Evolutionary conservation across 805 yeast species (phyloP), one percentile per base, ranked within the genome.

Genomic region (Groenewaldozyma tartarivorans): DNA sequence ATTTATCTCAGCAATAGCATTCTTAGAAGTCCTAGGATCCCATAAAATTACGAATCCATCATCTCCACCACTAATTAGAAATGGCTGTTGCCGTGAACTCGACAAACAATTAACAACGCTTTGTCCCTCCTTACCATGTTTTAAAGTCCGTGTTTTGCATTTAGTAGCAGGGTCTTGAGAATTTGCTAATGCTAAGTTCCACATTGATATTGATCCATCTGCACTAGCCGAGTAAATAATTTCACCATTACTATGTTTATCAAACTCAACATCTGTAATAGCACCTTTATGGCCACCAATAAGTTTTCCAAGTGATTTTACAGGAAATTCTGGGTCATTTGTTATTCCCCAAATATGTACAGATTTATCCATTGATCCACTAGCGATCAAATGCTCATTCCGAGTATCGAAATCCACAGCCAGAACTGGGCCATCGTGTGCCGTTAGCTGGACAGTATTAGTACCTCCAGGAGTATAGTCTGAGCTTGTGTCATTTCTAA

Each of bases 271-370:
- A 1, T 77, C 69, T 0, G 85, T 74, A 0, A 83, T 67, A 0
- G 86, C 85, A 4, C 75, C 71, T 44, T 77, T 78, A 52, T 79
- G 85, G 3, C 80, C 83, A 3, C 80, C 83, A 9, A 48, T 43
- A 2, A 73, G 46, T 3, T 62, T 57, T 2, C 79, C 79, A 44
- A 57, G 66, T 50, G 74, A 75, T 5, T n/a, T 35, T 9, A 36
- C 20, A n/a, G n/a, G n/a, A n/a, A n/a, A n/a, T 7, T 43, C 49
- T 39, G 50, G 44, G 27, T 51, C 62, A 4, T 56, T 57, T 2
- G 71, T 71, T 4, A 66, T 55, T 24, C 60, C 57, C 77, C 77
- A 73, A 20, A 73, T 49, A 17, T 60, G 60, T 30, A 49, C 36
- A n/a, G 46, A 22, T 26, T 37, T 43, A 38, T 82, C 90, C 15